Conservation (phyloP, 2,329 filamentous ascomycete genomes). For the Cladobotryum protrusum region DNA sequence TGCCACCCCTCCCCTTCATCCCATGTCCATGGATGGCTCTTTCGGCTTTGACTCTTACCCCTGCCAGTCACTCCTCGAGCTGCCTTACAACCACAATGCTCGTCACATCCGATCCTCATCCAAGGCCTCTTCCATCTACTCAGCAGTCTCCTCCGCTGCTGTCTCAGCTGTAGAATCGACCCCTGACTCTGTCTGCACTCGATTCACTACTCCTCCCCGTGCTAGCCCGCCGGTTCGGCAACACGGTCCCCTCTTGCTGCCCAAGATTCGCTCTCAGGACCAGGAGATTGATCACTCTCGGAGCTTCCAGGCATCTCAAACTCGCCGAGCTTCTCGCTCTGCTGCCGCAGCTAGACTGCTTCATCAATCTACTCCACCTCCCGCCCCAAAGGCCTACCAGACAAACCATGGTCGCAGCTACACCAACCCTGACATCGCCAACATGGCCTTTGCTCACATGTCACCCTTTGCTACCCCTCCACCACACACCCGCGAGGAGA, state of each 20-base stretch:
- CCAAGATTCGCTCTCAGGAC: conserved; percentile 82
- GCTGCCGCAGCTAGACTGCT: conserved; percentile 6
- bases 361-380: conserved; percentile 19
- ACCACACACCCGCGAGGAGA: conserved; percentile 14
- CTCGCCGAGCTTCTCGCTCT: conserved; percentile 6
- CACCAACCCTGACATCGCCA: conserved; percentile 53
- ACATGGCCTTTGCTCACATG: conserved; percentile 30
- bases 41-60: conserved; percentile 46
- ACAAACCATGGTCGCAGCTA: conserved; percentile 51
- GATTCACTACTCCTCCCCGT: conserved; percentile 59
- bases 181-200: conserved; percentile 60
- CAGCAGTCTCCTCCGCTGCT: conserved; percentile 31
- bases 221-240: conserved; percentile 66
- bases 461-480: conserved; percentile 29
- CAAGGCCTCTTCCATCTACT: conserved; percentile 60
- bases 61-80: conserved; percentile 42
- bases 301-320: conserved; percentile 13
- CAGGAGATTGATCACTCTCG: conserved; percentile 55
- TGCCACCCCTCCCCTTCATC: conserved; percentile 22
- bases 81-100: conserved; percentile 38
- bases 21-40: conserved; percentile 18
- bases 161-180: conserved; percentile 47
- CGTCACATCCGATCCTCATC: conserved; percentile 59
- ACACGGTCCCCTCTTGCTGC: conserved; percentile 72
- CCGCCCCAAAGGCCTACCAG: conserved; percentile 26